Evolutionary conservation across 805 yeast species (phyloP), one percentile per base, ranked within the genome.

Genomic region (Spathaspora arborariae): DNA sequence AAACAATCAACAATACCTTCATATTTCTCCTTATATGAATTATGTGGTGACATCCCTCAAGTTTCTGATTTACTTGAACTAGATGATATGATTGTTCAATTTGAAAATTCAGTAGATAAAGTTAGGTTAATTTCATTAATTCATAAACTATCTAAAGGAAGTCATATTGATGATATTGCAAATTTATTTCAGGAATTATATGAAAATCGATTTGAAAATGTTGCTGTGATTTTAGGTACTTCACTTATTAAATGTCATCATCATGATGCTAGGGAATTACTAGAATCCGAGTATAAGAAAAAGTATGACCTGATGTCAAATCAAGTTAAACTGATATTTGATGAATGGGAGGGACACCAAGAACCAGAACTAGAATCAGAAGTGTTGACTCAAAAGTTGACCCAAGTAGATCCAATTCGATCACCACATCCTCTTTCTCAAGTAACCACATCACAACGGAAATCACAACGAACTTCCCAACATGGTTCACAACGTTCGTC

Each of bases 51-150:
- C 5, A 42, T 64, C 8, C 68, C 70, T 0, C 22, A 39, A 0
- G 52, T 68, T 5, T 44, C 50, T 2, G 61, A 63, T 27, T 47
- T 68, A 9, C 51, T 49, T 4, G 76, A 72, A 50, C 60, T 67
- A 42, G 76, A 68, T 42, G 60, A 67, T 26, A 67, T 73, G 74
- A 39, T 72, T 41, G 58, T 56, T 3, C 78, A 73, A 39, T 48
- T 70, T 19, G 36, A 48, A 7, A 57, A 52, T 5, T 59, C 26
- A 2, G 7, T 46, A 20, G 46, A 43, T 6, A 15, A 26, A 2
- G 4, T 22, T 2, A 37, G 34, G 24, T 11, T 46, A n/a, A 39
- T 37, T 19, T 42, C 46, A 26, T 39, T 46, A 10, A 27, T 27
- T 27, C 33, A 27, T 27, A 27, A 27, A 13, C 20, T 35, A 16